Percentiles rank a stretch among this genome's conserved stretches.
Conservation (phyloP, 805 yeast genomes). For the Saturnispora kantuleensis region DNA sequence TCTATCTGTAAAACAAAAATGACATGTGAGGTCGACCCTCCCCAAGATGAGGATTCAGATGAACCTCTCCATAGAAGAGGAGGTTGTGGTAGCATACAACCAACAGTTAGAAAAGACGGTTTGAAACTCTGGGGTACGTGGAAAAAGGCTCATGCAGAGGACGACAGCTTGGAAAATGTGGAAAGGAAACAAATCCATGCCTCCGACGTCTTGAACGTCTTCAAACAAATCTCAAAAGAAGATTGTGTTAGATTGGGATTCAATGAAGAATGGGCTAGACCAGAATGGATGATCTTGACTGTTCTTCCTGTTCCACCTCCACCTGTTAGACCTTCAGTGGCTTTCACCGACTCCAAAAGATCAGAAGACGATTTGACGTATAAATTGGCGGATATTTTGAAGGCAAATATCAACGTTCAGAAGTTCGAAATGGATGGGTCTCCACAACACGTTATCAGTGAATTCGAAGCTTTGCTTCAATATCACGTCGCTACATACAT, state of each 20-base stretch:
- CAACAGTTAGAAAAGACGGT: constrained; percentile 92
- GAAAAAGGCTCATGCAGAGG: constrained; percentile 72
- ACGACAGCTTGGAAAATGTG: constrained; percentile 71
- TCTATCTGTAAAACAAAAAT: constrained; percentile 79
- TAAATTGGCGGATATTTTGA: constrained; percentile 90
- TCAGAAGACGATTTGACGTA: constrained; percentile 99
- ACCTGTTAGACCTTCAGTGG: constrained; percentile 97
- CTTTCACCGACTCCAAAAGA: constrained; percentile 94
- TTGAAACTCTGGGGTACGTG: constrained; percentile 96
- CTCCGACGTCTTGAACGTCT: constrained; percentile 80
- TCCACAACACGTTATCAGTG: constrained; percentile 95
- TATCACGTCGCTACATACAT: constrained; percentile 98
- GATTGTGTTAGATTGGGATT: constrained; percentile 81
- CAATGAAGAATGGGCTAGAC: constrained; percentile 93
- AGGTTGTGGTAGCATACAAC: constrained; percentile 97
- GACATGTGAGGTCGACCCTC: constrained; percentile 91
- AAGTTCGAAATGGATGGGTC: constrained; percentile 97
- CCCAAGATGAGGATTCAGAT: constrained; percentile 40
- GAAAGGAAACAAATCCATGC: constrained; percentile 86
- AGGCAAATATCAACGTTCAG: constrained; percentile 96
- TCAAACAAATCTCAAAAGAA: constrained; percentile 79
- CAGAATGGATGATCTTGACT: constrained; percentile 96
- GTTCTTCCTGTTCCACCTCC: constrained; percentile 99
- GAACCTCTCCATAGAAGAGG: constrained; percentile 51
- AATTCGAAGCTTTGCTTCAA: constrained; percentile 89